Percentiles rank a stretch among this genome's conserved stretches.
phyloP scores from a whole-genome alignment of 169 alveolate genomes.

The Plasmodium relictum region DNA sequence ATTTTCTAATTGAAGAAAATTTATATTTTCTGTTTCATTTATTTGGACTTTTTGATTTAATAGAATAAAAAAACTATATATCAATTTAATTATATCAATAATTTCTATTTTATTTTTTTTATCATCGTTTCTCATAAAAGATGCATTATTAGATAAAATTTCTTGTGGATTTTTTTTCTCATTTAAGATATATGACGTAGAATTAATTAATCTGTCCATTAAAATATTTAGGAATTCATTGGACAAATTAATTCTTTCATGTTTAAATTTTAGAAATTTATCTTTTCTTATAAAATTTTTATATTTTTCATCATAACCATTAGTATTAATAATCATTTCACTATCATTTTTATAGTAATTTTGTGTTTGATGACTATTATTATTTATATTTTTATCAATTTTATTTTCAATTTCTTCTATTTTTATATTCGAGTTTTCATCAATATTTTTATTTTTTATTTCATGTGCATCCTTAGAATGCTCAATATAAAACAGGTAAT shows the following conservation, averaged over 20 bases:
- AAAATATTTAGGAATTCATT: constrained; percentile 49
- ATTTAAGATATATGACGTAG: constrained; percentile 24
- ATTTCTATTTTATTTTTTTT: constrained; percentile 42
- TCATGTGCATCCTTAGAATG: not conserved
- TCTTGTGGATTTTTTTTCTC: constrained; percentile 13
- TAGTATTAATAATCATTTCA: not conserved
- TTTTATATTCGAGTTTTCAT: not conserved
- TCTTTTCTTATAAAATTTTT: constrained; percentile 19
- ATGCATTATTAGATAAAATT: not conserved
- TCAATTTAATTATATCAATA: constrained; percentile 63
- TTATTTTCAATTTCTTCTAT: not conserved
- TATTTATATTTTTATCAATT: not conserved
- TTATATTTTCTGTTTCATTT: constrained; percentile 8
- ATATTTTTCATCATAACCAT: not conserved
- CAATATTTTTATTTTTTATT: not conserved
- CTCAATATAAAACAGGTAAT: not conserved
- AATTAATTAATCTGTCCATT: constrained; percentile 21
- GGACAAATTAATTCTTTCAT: constrained; percentile 43
- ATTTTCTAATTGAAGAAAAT: constrained; percentile 6
- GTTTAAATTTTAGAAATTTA: constrained; percentile 22
- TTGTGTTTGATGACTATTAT: not conserved
- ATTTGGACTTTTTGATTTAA: constrained; percentile 48
- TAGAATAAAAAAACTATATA: constrained; percentile 50
- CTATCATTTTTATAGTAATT: not conserved
- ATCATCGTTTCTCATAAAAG: constrained; percentile 21